Base-by-base conservation (phyloP, 2,329 filamentous ascomycete genomes). In the Calonectria pseudoturangicola region DNA sequence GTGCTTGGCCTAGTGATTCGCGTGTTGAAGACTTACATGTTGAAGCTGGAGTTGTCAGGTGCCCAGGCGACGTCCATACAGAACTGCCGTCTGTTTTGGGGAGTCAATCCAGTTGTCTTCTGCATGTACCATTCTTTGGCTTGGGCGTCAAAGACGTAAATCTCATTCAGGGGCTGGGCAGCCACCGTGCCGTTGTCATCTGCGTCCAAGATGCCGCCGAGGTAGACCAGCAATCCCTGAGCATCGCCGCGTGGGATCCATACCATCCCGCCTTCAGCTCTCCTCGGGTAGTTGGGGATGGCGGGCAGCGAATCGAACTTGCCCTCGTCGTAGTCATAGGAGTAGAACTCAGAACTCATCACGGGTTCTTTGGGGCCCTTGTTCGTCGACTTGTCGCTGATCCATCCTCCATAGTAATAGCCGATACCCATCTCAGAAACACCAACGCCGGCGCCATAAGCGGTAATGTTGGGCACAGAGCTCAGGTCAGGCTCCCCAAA, bases 321-420 rank as follows among this genome's bases (percentile, higher is more conserved):
- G 4, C 33, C 47, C 7, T 30, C 43, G 18, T 70, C 47, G 58
- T 70, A 70, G 33, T 6, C 48, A 25, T 60, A 70, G 2, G 58
- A 7, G 47, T 70, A 70, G 21, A 70, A 56, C 16, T 43, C 56
- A 3, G 56, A 64, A 10, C 25, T 54, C 67, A 70, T 70, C 12
- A 47, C 54, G 45, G 45, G 67, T 12, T 4, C 16, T 33, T 70
- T 18, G 39, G 67, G 27, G 58, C 67, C 64, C 4, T 47, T 47
- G 15, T 47, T 70, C 1, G 86, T 84, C 0, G 89, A 89, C 47
- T 80, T 78, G 74, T 89, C 89, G 75, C 87, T 90, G 54, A 89
- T 81, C 87, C 88, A 92, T 51, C 91, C 91, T 47, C 91, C 91
- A 73, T 89, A 88, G 79, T 92, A 91, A 77, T 89, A 93, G 0